Evolutionary conservation across 139 green algal species (phyloP).

Genomic region (Tetradesmus obliquus): DNA sequence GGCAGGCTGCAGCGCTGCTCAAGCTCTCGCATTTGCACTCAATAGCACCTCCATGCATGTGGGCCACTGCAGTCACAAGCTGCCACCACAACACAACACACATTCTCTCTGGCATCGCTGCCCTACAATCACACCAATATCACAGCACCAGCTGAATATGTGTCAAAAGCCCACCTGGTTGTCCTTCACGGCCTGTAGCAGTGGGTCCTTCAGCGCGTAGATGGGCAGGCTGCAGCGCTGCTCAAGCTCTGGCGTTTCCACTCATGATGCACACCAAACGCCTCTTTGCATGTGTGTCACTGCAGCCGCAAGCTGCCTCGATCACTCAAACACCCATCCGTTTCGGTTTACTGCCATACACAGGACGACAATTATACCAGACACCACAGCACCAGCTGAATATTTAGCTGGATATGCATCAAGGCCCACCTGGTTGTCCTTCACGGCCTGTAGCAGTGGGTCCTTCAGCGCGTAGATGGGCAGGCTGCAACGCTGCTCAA

Average conservation of each 20-base stretch:
- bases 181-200: conserved; percentile 90
- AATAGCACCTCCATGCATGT: no score
- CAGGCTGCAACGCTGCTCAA: conserved; percentile 94
- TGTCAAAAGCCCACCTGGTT: conserved; percentile 74
- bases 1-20: conserved; percentile 96
- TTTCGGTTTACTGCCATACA: neutral
- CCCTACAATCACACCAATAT: no score
- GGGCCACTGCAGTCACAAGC: neutral
- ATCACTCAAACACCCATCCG: neutral
- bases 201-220: conserved; percentile 91
- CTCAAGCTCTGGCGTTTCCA: conserved; percentile 66
- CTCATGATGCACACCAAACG: no score
- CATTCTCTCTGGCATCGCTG: neutral
- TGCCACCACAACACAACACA: neutral
- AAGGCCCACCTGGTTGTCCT: conserved; percentile 83
- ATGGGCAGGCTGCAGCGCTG: conserved; percentile 97
- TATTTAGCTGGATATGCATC: neutral
- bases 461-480: conserved; percentile 96
- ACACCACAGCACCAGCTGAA: neutral
- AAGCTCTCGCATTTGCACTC: conserved; percentile 45
- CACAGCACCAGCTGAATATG: neutral
- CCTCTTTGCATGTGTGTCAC: neutral
- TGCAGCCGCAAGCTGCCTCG: neutral
- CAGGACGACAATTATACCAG: neutral
- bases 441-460: conserved; percentile 90